phyloP scores from a whole-genome alignment of 805 yeast species.

The Cyberlindnera sargentensis region DNA sequence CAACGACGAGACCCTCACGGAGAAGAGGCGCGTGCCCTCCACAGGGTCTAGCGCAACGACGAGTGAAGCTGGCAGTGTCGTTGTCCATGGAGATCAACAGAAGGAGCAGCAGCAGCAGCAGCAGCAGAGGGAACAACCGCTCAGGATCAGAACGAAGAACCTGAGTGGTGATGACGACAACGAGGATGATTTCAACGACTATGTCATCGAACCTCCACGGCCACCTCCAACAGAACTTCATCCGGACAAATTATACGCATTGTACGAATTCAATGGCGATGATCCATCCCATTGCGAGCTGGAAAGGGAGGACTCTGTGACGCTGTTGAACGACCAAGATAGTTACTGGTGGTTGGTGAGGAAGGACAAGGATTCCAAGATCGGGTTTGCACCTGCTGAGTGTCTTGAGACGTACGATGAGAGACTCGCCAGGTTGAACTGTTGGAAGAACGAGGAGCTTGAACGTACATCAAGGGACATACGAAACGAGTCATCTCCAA shows the following conservation, averaged over 20 bases:
- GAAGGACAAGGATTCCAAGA: conserved; percentile 48
- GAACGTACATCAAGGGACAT: conserved; percentile 17
- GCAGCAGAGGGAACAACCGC: conserved; percentile 4
- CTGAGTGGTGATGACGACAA: conserved; percentile 28
- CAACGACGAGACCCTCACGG: conserved; percentile 16
- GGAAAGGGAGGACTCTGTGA: conserved; percentile 73
- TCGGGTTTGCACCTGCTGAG: conserved; percentile 97
- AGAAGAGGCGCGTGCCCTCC: conserved; percentile 18
- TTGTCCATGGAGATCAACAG: conserved; percentile 1
- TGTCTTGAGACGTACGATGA: conserved; percentile 87
- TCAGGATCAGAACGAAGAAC: conserved; percentile 15
- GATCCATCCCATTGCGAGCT: conserved; percentile 88
- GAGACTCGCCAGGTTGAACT: conserved; percentile 82
- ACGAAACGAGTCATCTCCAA: conserved; percentile 1
- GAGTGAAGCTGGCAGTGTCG: conserved; percentile 18
- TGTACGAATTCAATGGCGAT: conserved; percentile 84
- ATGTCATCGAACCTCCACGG: conserved; percentile 29
- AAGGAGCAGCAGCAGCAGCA: conserved; percentile 1
- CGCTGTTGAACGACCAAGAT: conserved; percentile 79
- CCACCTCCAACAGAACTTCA: conserved; percentile 75
- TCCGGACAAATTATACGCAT: conserved; percentile 77
- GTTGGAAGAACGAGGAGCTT: conserved; percentile 79
- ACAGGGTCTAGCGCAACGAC: conserved; percentile 7
- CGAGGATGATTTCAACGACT: conserved; percentile 38
- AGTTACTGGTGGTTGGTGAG: conserved; percentile 95